phyloP scores from a whole-genome alignment of 2,329 filamentous ascomycete species.

The Hirsutella thompsonii region DNA sequence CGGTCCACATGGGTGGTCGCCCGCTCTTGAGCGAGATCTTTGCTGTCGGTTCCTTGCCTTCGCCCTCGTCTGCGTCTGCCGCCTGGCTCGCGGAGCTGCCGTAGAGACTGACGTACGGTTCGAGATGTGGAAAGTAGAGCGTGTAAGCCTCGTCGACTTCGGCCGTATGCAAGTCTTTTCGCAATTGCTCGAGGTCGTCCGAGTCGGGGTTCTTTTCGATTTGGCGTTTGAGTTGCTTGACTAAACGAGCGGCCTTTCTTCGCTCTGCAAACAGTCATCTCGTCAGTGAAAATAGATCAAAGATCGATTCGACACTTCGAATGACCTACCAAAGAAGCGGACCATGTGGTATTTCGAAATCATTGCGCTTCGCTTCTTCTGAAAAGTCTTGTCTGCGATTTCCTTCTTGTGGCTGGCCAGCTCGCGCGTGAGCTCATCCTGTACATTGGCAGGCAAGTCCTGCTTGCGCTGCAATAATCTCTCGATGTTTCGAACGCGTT shows the following conservation, averaged over 20 bases:
- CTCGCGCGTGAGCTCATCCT: constrained; percentile 59
- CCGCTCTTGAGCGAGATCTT: constrained; percentile 30
- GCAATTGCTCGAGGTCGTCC: constrained; percentile 37
- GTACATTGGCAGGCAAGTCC: constrained; percentile 54
- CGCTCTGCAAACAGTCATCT: constrained; percentile 35
- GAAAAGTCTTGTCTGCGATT: constrained; percentile 43
- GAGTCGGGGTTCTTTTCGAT: constrained; percentile 36
- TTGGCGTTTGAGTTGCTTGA: constrained; percentile 51
- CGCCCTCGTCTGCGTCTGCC: constrained; percentile 25
- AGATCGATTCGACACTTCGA: no score
- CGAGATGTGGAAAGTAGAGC: constrained; percentile 56
- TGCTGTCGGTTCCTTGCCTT: constrained; percentile 24
- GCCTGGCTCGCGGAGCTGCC: constrained; percentile 16
- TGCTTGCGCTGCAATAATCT: constrained; percentile 48
- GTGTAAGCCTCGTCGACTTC: constrained; percentile 69
- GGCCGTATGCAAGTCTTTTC: constrained; percentile 49
- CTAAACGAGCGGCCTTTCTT: constrained; percentile 55
- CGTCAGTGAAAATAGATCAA: neutral
- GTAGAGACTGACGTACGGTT: constrained; percentile 57
- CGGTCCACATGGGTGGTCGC: constrained; percentile 51
- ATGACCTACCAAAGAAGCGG: constrained; percentile 58
- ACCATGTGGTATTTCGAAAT: constrained; percentile 75
- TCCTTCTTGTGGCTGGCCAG: constrained; percentile 53
- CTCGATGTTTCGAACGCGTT: constrained; percentile 56
- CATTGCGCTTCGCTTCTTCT: constrained; percentile 54